Evolutionary conservation across 805 yeast genomes (phyloP).

Genomic region (Cyberlindnera xylosilytica): DNA sequence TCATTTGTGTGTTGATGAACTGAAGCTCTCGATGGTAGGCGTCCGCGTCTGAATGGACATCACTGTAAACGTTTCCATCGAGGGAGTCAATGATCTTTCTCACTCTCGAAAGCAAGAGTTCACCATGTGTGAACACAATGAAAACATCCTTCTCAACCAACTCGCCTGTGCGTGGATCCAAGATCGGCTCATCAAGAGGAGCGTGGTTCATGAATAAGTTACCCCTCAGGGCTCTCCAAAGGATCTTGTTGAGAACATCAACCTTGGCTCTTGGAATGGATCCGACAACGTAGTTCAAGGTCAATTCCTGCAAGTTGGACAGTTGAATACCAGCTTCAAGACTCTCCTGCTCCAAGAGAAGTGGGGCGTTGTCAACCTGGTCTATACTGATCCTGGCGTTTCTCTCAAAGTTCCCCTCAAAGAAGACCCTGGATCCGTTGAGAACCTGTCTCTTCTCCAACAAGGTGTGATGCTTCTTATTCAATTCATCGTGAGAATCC

Average conservation of each 20-base stretch:
- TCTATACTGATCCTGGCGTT: conserved; percentile 34
- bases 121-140: conserved; percentile 90
- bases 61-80: conserved; percentile 68
- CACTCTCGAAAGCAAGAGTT: conserved; percentile 65
- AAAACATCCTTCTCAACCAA: conserved; percentile 75
- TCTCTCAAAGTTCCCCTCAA: conserved; percentile 36
- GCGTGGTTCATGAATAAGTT: conserved; percentile 75
- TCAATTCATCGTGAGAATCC: conserved; percentile 63
- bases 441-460: conserved; percentile 69
- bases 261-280: conserved; percentile 73
- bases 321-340: conserved; percentile 36
- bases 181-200: conserved; percentile 67
- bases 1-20: conserved; percentile 20
- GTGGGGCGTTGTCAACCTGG: conserved; percentile 37
- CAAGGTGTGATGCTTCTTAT: conserved; percentile 58
- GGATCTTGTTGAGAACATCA: conserved; percentile 68
- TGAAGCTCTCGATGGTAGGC: conserved; percentile 32
- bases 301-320: conserved; percentile 25
- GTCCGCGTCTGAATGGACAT: conserved; percentile 42
- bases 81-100: conserved; percentile 84
- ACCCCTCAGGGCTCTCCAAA: conserved; percentile 94
- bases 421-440: conserved; percentile 45
- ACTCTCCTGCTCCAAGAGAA: conserved; percentile 31
- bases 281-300: conserved; percentile 51
- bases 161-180: conserved; percentile 56